A percentile compares a stretch with the other conserved stretches of the same genome.
phyloP scores from a whole-genome alignment of 805 yeast species.

The Candida boleticola region DNA sequence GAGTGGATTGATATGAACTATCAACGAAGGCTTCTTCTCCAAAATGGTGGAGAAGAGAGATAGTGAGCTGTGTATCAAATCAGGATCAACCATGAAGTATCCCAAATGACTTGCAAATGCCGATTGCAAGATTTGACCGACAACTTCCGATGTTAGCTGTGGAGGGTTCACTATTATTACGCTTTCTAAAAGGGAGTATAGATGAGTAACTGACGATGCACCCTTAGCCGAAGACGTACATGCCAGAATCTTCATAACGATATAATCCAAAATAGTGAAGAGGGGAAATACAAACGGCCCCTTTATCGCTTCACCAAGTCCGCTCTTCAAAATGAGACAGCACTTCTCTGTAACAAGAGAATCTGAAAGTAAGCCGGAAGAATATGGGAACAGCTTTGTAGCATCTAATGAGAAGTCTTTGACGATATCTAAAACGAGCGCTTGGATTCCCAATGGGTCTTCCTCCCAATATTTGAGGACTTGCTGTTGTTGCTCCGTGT shows the following conservation, averaged over 20 bases:
- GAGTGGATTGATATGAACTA: slow-evolving; percentile 29
- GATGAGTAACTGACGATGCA: slow-evolving; percentile 37
- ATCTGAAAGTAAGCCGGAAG: slow-evolving; percentile 25
- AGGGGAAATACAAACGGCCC: slow-evolving; percentile 65
- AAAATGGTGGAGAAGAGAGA: slow-evolving; percentile 51
- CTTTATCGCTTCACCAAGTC: slow-evolving; percentile 57
- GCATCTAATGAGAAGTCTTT: slow-evolving; percentile 38
- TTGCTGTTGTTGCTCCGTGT: slow-evolving; percentile 27
- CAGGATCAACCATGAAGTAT: slow-evolving; percentile 53
- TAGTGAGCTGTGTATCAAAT: slow-evolving; percentile 50
- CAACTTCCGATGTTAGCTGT: slow-evolving; percentile 24
- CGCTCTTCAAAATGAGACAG: slow-evolving; percentile 59
- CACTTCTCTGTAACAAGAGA: slow-evolving; percentile 59
- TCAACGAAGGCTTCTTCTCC: slow-evolving; percentile 47
- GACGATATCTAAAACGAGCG: slow-evolving; percentile 39
- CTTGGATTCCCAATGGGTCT: slow-evolving; percentile 48
- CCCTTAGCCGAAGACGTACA: slow-evolving; percentile 13
- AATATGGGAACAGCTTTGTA: slow-evolving; percentile 20
- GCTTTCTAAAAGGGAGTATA: slow-evolving; percentile 46
- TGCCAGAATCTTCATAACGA: slow-evolving; percentile 28
- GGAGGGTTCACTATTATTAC: slow-evolving; percentile 36
- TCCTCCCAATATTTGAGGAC: slow-evolving; percentile 42
- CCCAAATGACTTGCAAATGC: slow-evolving; percentile 36
- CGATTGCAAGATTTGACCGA: slow-evolving; percentile 35
- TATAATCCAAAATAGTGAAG: slow-evolving; percentile 37